These are phyloP conservation scores for Fusarium subtropicale DNA, from an alignment of 2,329 filamentous ascomycete species.

Conservation along the genomic window DNA sequence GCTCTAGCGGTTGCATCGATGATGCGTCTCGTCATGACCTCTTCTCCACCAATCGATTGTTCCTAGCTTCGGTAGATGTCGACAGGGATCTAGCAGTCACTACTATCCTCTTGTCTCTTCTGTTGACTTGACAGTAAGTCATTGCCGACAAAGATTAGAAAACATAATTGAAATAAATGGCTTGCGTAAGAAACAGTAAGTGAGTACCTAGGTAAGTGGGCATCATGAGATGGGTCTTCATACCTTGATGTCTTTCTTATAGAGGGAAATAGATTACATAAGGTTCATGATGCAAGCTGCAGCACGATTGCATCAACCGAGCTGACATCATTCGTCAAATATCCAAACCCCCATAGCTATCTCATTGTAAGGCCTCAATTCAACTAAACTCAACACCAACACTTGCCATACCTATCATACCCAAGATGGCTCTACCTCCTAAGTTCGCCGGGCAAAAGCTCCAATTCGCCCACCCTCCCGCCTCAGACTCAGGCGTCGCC, in stretches of 20 bases:
- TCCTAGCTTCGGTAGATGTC: constrained; percentile 2
- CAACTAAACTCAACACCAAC: not conserved
- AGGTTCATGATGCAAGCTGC: constrained; percentile 18
- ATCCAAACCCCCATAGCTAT: constrained; percentile 11
- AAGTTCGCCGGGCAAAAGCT: constrained; percentile 81
- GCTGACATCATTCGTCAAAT: constrained; percentile 33
- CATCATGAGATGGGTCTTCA: not conserved
- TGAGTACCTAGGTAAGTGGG: too few relatives aligned
- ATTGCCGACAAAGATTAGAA: not conserved
- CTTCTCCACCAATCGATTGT: not conserved
- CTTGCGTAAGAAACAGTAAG: not conserved
- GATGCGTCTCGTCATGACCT: constrained; percentile 4
- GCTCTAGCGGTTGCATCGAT: constrained; percentile 6
- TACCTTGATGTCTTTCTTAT: constrained; percentile 1
- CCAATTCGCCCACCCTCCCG: constrained; percentile 56
- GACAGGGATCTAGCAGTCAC: constrained; percentile 4
- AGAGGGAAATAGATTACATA: constrained; percentile 30
- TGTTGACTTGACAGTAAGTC: not conserved
- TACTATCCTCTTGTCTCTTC: not conserved
- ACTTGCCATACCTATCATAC: not conserved
- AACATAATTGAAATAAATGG: not conserved
- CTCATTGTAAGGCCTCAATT: not conserved
- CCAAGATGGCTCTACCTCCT: constrained; percentile 79
- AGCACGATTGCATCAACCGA: constrained; percentile 19
- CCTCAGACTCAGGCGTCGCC: constrained; percentile 52